phyloP scores from a whole-genome alignment of 139 green algal genomes.

The Chlorella sp. region DNA sequence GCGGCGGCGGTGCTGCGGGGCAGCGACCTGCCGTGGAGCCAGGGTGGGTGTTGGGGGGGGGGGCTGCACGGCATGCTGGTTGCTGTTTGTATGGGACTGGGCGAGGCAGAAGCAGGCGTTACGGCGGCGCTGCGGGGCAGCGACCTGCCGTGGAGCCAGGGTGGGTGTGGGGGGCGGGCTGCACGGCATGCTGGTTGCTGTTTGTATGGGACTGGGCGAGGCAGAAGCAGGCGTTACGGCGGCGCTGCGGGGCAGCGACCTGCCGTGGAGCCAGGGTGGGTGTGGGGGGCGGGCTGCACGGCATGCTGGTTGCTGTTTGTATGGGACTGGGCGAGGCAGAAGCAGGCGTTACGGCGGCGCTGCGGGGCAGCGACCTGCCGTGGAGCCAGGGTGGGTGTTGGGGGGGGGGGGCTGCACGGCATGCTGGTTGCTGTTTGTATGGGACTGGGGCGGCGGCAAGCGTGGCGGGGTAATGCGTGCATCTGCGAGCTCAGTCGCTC shows the following conservation, averaged over 20 bases:
- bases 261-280: background rate
- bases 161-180: no score
- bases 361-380: background rate
- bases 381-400: background rate
- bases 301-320: no score
- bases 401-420: no score
- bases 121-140: background rate
- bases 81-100: no score
- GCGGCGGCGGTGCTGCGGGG: background rate
- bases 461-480: no score
- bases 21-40: background rate
- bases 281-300: no score
- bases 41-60: background rate
- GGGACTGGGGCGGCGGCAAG: background rate
- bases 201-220: no score
- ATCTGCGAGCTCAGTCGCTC: no score
- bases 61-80: no score
- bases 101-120: background rate
- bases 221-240: background rate
- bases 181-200: no score
- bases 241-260: background rate
- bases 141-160: background rate
- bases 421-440: no score
- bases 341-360: background rate
- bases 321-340: no score